These are phyloP conservation scores for Pelargonium cotyledonis DNA, from an alignment of 441 rosid genomes.

Conservation along the genomic window DNA sequence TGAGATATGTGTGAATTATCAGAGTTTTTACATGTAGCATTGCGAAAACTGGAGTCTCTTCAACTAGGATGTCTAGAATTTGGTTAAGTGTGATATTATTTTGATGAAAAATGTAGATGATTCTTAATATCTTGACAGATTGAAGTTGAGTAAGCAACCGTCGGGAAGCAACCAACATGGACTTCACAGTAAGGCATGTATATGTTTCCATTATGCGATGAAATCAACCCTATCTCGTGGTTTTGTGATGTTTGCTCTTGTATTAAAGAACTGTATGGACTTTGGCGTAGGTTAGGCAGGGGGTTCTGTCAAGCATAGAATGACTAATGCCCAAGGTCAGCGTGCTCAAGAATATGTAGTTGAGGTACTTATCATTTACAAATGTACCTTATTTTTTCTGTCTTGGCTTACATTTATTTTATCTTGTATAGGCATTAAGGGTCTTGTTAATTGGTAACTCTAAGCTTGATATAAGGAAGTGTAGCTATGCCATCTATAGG, in stretches of 20 bases:
- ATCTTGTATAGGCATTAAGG: not conserved
- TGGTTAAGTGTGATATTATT: conserved; percentile 6
- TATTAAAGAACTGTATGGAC: conserved; percentile 9
- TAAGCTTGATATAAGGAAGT: not conserved
- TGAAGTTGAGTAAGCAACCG: conserved; percentile 37
- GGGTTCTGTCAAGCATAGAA: conserved; percentile 24
- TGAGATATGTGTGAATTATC: not conserved
- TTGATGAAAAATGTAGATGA: conserved; percentile 20
- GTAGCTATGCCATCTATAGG: not conserved
- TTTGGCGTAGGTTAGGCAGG: conserved; percentile 35
- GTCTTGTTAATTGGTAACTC: not conserved
- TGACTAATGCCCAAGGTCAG: conserved; percentile 34
- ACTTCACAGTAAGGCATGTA: conserved; percentile 45
- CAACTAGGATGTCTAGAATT: conserved; percentile 8
- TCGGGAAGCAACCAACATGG: conserved; percentile 22
- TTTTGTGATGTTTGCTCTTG: conserved; percentile 3
- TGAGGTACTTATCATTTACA: conserved; percentile 36
- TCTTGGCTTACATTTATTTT: not conserved
- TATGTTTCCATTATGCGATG: conserved; percentile 10
- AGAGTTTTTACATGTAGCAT: not conserved
- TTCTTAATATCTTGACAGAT: conserved; percentile 28
- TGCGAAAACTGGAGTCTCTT: conserved; percentile 5
- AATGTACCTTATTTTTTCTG: not conserved
- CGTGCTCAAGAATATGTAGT: conserved; percentile 51
- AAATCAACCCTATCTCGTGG: not conserved